A percentile compares a stretch with the other conserved stretches of the same genome.
Evolutionary conservation across 345 rosid genomes (phyloP).

Genomic region (Salix udensis): DNA sequence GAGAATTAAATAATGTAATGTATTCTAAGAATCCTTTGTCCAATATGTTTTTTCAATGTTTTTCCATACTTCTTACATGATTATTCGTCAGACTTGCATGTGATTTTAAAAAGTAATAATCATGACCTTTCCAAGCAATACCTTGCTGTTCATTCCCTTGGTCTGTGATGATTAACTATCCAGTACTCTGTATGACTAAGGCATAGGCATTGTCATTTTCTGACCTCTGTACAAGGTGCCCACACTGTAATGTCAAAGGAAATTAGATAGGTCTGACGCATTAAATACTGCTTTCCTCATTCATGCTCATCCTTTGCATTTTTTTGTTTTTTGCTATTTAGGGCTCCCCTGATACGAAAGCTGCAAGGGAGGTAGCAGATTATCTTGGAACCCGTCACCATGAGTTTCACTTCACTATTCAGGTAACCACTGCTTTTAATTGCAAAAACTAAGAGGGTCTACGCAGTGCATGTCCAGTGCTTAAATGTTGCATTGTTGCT

Average conservation of each 20-base stretch:
- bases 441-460: background rate
- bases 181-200: background rate
- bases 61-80: background rate
- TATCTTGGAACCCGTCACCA: slow-evolving; percentile 75
- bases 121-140: background rate
- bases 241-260: background rate
- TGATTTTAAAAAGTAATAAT: background rate
- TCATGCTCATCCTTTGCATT: background rate
- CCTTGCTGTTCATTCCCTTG: background rate
- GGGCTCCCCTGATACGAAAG: slow-evolving; percentile 81
- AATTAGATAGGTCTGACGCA: background rate
- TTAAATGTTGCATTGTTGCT: slow-evolving; percentile 3
- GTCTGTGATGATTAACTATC: background rate
- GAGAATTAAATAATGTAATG: background rate
- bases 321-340: slow-evolving; percentile 21
- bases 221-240: background rate
- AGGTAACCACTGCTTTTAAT: slow-evolving; percentile 32
- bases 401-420: slow-evolving; percentile 75
- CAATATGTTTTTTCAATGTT: background rate
- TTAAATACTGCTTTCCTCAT: background rate
- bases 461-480: background rate
- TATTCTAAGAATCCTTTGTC: background rate
- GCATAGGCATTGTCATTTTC: background rate
- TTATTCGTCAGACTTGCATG: background rate
- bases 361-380: slow-evolving; percentile 77